phyloP scores from a whole-genome alignment of 2,329 filamentous ascomycete genomes.

The Dothistroma septosporum region DNA sequence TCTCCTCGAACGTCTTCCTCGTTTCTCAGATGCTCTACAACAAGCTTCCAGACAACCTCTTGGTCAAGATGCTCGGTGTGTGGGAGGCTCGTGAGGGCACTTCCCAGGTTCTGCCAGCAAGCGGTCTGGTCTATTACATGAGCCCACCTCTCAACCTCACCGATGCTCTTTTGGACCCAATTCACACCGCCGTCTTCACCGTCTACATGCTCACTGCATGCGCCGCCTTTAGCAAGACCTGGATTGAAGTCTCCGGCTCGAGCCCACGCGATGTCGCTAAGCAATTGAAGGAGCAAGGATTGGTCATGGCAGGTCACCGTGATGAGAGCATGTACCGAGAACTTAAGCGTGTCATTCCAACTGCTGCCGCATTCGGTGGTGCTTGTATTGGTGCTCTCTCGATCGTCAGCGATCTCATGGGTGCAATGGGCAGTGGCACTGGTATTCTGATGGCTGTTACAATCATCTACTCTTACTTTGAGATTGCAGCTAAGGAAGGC shows the following conservation, averaged over 20 bases:
- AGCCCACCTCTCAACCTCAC: slow-evolving; percentile 93
- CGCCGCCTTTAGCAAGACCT: slow-evolving; percentile 99
- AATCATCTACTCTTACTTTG: slow-evolving; percentile 99
- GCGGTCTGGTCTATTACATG: slow-evolving; percentile 99
- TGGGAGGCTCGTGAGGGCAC: slow-evolving; percentile 98
- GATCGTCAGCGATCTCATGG: slow-evolving; percentile 90
- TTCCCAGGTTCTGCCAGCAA: slow-evolving; percentile 87
- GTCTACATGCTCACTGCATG: slow-evolving; percentile 97
- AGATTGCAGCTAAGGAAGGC: slow-evolving; percentile 97
- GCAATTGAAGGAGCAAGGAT: slow-evolving; percentile 98
- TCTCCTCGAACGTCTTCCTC: slow-evolving; percentile 98
- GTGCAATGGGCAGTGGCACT: slow-evolving; percentile 91
- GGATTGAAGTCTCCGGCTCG: slow-evolving; percentile 98
- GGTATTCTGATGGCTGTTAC: slow-evolving; percentile 98
- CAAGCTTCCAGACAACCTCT: slow-evolving; percentile 96
- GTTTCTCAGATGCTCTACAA: slow-evolving; percentile 99
- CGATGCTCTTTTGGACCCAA: slow-evolving; percentile 91
- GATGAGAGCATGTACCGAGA: slow-evolving; percentile 99
- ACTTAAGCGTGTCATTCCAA: slow-evolving; percentile 98
- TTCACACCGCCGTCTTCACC: slow-evolving; percentile 94
- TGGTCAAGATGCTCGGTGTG: slow-evolving; percentile 94
- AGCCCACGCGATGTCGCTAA: slow-evolving; percentile 97
- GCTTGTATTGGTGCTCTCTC: slow-evolving; percentile 98
- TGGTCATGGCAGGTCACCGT: slow-evolving; percentile 98
- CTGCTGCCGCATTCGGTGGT: slow-evolving; percentile 95